Evolutionary conservation across 306 rosid species (phyloP).

Genomic region (Quercus gilva): DNA sequence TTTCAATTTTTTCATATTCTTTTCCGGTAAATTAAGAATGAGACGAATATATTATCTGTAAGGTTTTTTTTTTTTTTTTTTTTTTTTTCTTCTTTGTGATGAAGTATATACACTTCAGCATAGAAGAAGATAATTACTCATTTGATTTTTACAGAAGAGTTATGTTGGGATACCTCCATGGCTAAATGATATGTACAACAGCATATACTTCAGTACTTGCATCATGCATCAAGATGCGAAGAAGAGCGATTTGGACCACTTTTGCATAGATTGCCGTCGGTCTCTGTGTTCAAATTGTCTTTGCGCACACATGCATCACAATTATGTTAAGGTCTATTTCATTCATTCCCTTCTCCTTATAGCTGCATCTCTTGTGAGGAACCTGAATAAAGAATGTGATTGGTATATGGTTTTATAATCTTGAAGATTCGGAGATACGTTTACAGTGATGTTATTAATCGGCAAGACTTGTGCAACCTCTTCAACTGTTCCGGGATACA

Average conservation of each 20-base stretch:
- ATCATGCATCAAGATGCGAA: constrained; percentile 4
- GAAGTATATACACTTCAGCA: not conserved
- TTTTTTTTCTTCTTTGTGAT: too few species aligned
- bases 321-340: constrained; percentile 18
- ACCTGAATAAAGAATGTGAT: too few species aligned
- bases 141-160: constrained; percentile 9
- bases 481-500: constrained; percentile 37
- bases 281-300: constrained; percentile 28
- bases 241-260: constrained; percentile 22
- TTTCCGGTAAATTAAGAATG: too few species aligned
- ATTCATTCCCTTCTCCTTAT: not conserved
- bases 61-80: too few species aligned
- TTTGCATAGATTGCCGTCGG: constrained; percentile 23
- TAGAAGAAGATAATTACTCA: not conserved
- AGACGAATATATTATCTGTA: too few species aligned
- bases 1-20: not conserved
- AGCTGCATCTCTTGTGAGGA: too few species aligned
- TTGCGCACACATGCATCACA: constrained; percentile 18
- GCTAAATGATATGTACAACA: constrained; percentile 19
- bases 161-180: constrained; percentile 18
- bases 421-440: constrained; percentile 29
- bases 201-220: constrained; percentile 15
- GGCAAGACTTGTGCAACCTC: constrained; percentile 27
- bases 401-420: not conserved
- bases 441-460: constrained; percentile 33